Evolutionary conservation across 2,329 filamentous ascomycete genomes (phyloP).

Genomic region (Pseudocercospora macadamiae): DNA sequence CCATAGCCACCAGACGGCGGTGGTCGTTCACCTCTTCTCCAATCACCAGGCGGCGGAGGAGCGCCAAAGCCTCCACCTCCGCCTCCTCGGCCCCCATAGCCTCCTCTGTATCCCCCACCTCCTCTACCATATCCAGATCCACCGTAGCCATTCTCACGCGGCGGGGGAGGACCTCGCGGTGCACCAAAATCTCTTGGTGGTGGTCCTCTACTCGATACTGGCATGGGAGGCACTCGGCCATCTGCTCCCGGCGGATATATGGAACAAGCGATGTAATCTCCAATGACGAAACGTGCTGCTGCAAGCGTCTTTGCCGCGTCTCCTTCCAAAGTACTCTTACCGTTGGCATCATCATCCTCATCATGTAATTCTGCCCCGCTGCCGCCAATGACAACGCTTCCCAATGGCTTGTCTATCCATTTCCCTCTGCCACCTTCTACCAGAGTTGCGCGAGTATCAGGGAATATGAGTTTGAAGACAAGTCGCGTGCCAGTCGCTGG

Average conservation of each 20-base stretch:
- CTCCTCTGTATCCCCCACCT: slow-evolving; percentile 29
- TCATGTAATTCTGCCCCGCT: slow-evolving; percentile 34
- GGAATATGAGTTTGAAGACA: slow-evolving; percentile 84
- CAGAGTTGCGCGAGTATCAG: slow-evolving; percentile 63
- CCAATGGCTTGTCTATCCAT: slow-evolving; percentile 79
- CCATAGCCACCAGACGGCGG: slow-evolving; percentile 32
- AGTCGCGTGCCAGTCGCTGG: slow-evolving; percentile 80
- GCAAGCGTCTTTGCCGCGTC: slow-evolving; percentile 73
- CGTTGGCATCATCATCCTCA: slow-evolving; percentile 37
- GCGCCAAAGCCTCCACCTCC: slow-evolving; percentile 33
- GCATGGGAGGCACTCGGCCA: slow-evolving; percentile 69
- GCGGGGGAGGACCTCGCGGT: slow-evolving; percentile 36
- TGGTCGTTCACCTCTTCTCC: slow-evolving; percentile 44
- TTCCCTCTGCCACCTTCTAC: slow-evolving; percentile 54
- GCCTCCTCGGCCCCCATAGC: slow-evolving; percentile 30
- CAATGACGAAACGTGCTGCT: slow-evolving; percentile 81
- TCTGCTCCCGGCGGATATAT: slow-evolving; percentile 75
- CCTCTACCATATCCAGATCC: slow-evolving; percentile 26
- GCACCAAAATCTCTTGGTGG: slow-evolving; percentile 38
- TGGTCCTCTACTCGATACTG: slow-evolving; percentile 49
- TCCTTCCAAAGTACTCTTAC: slow-evolving; percentile 47
- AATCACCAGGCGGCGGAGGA: slow-evolving; percentile 41
- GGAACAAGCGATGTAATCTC: slow-evolving; percentile 84
- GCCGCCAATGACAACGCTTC: slow-evolving; percentile 73
- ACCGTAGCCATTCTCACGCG: slow-evolving; percentile 34